Percentiles rank a stretch among this genome's conserved stretches.
Evolutionary conservation across 176 grass and related monocot species (phyloP).

Genomic region (Puccinellia tenuiflora): DNA sequence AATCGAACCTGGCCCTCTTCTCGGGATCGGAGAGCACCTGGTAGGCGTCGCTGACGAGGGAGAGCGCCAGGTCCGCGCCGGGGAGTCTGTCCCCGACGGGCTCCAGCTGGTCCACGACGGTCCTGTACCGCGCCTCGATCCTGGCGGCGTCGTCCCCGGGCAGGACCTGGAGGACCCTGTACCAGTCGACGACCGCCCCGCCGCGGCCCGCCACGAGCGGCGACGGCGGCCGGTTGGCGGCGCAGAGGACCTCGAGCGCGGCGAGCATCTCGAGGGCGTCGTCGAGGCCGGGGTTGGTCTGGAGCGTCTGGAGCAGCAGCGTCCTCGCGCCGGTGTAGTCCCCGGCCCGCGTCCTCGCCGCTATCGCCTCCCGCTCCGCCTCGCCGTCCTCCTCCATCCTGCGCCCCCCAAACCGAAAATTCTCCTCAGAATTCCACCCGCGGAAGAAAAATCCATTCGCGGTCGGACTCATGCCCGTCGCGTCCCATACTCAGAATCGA

Average conservation of each 20-base stretch:
- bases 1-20: slow-evolving; percentile 43
- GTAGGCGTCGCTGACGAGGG: slow-evolving; percentile 49
- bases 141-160: slow-evolving; percentile 23
- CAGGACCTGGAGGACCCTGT: slow-evolving; percentile 49
- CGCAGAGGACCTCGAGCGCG: slow-evolving; percentile 65
- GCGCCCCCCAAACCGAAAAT: not conserved
- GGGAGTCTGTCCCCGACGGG: slow-evolving; percentile 29
- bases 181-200: slow-evolving; percentile 41
- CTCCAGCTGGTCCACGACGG: slow-evolving; percentile 36
- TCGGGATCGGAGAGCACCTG: slow-evolving; percentile 39
- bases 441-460: not conserved
- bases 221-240: not conserved
- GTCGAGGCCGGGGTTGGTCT: slow-evolving; percentile 42
- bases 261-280: slow-evolving; percentile 57
- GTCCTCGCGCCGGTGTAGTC: slow-evolving; percentile 58
- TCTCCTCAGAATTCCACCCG: not conserved
- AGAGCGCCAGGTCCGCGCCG: slow-evolving; percentile 34
- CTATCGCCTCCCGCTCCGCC: slow-evolving; percentile 31
- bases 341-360: slow-evolving; percentile 25
- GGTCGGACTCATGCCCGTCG: not conserved
- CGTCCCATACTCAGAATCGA: not conserved
- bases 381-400: slow-evolving; percentile 27
- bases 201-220: not conserved
- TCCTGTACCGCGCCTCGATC: slow-evolving; percentile 40
- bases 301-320: slow-evolving; percentile 57